Evolutionary conservation across 2,329 filamentous ascomycete species (phyloP), one percentile per base, ranked within the genome.

Genomic region (Diplodia seriata): DNA sequence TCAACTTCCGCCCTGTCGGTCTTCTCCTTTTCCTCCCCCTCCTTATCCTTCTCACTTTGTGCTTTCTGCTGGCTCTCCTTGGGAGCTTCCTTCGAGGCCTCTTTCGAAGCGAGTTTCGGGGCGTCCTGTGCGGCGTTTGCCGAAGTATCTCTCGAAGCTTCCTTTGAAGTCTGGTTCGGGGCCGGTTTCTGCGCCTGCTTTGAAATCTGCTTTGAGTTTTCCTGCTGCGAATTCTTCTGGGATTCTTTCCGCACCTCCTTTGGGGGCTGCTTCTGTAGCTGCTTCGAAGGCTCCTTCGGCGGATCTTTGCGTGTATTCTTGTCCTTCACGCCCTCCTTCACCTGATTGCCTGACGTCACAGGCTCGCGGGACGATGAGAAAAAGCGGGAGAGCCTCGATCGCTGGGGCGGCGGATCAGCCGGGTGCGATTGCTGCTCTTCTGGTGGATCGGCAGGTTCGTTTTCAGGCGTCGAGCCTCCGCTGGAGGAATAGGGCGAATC

Each of bases 381-480:
- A 38, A 68, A 63, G 14, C 66, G 59, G 29, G 57, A 63, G 8
- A 82, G 71, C 40, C 77, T 70, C 51, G 71, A 71, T 61, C 74
- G 53, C 29, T 65, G 61, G 14, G 49, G n/a, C 9, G 29, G 50
- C 15, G 63, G 50, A 36, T 36, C 31, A 20, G 11, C 20, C 20
- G 61, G 53, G 36, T 54, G 63, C 9, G 61, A 18, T 15, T 43
- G 61, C 40, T 54, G 36, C 7, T 53, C 29, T 64, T 79, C 73
- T 4, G 70, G 69, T 15, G 70, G 69, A 47, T 74, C 73, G 23
- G 73, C 71, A 38, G 77, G 76, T 68, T 79, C 77, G 36, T 78
- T 79, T 33, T 80, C 80, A 12, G 81, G 82, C 61, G 81, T 83
- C 11, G 79, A 81, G 67, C 78, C 80, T 31, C 77, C 81, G 20